A percentile compares a stretch with the other conserved stretches of the same genome.
Evolutionary conservation across 1,139 yeast genomes (phyloP).

Genomic region (Pichia sp.): DNA sequence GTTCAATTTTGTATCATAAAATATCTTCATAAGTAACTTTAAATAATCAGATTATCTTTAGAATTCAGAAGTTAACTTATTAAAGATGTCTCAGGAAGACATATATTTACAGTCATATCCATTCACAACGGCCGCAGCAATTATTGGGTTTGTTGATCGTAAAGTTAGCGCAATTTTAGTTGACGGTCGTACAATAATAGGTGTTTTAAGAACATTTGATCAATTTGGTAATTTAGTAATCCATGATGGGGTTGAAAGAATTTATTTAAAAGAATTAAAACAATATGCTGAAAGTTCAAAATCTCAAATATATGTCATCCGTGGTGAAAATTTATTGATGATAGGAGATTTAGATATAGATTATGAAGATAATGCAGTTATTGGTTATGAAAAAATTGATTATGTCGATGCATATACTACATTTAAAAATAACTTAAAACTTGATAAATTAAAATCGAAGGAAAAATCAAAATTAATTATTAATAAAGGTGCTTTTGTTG

Average conservation of each 20-base stretch:
- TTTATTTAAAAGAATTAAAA: slow-evolving; percentile 50
- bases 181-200: slow-evolving; percentile 86
- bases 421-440: background rate
- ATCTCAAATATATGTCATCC: slow-evolving; percentile 62
- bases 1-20: no score
- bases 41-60: no score
- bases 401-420: slow-evolving; percentile 2
- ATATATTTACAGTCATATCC: slow-evolving; percentile 65
- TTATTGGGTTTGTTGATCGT: slow-evolving; percentile 90
- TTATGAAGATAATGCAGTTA: slow-evolving; percentile 63
- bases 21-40: no score
- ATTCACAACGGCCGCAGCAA: slow-evolving; percentile 95
- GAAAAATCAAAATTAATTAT: background rate
- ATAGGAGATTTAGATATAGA: slow-evolving; percentile 93
- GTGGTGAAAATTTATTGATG: slow-evolving; percentile 97
- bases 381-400: slow-evolving; percentile 18
- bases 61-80: no score
- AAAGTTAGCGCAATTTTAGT: slow-evolving; percentile 79
- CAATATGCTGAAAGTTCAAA: slow-evolving; percentile 73
- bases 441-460: background rate
- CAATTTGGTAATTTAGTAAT: slow-evolving; percentile 90
- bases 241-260: slow-evolving; percentile 86
- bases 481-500: slow-evolving; percentile 6
- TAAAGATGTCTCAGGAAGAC: slow-evolving; percentile 29
- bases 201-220: slow-evolving; percentile 90